Evolutionary conservation across 140 eudicot species (phyloP), one percentile per base, ranked within the genome.

Genomic region (Senecio squalidus): DNA sequence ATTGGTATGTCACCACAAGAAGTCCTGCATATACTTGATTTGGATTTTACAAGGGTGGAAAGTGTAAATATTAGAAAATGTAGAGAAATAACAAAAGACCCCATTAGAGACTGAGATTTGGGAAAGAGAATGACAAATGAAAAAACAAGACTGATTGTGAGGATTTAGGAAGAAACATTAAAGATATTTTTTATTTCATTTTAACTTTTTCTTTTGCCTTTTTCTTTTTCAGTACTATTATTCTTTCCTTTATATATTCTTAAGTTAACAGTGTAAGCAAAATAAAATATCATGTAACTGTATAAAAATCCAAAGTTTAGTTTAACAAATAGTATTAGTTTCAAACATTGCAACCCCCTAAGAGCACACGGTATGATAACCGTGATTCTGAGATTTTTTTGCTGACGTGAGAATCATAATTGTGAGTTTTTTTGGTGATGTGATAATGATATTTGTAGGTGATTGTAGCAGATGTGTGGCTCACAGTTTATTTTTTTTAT

Each of bases 1-100:
- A 91, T 91, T 29, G 78, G 89, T 55, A 84, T 81, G 50, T 78
- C 79, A 36, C 92, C 96, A 55, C 98, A 91, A 6, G 92, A 71
- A 21, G 82, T 77, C 47, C 96, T 59, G 59, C 98, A 91, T 4
- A 62, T 62, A 34, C 70, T 71, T 39, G 98, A 62, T 69, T 91
- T 88, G 8, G 98, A 59, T 50, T 68, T 30, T 18, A 75, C 60
- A 27, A 68, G 64, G 62, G 69, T 33, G n/a, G 52, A 71, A 44
- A 62, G 31, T 51, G 67, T 55, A 47, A 73, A 16, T 26, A 62
- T 16, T 4, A 50, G 15, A 11, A 70, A 58, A 40, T 46, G 22
- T 68, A 46, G 57, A 9, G 61, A 40, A n/a, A 63, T 60, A 69
- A 70, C 17, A 34, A 62, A 33, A 50, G 57, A 62, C 52, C 44